Percentiles rank a stretch among this genome's conserved stretches.
These are phyloP conservation scores for Eucalyptus erythrocorys DNA, from an alignment of 345 rosid species.

Conservation along the genomic window DNA sequence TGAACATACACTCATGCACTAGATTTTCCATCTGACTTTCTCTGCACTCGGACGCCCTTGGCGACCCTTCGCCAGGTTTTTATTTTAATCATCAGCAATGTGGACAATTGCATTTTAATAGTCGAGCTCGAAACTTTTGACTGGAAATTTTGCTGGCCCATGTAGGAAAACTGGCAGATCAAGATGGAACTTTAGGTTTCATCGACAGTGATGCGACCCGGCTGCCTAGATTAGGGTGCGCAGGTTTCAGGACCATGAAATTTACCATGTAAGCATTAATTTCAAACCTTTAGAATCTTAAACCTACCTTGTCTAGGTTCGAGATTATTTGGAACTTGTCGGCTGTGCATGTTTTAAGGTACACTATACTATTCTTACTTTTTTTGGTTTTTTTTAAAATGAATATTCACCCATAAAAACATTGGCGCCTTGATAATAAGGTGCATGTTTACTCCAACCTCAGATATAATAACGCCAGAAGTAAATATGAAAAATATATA, in stretches of 20 bases:
- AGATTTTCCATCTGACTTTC: neutral
- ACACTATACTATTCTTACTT: neutral
- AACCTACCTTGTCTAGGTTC: neutral
- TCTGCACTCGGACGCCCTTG: neutral
- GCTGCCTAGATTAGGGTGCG: neutral
- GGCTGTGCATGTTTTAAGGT: neutral
- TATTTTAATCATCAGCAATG: neutral
- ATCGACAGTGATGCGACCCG: neutral
- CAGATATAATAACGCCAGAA: neutral
- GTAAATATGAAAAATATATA: neutral
- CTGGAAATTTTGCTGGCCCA: neutral
- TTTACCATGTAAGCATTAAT: neutral
- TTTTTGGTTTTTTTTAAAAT: rapidly evolving
- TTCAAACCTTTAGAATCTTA: neutral
- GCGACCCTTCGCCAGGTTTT: neutral
- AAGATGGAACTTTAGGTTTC: neutral
- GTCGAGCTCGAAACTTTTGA: neutral
- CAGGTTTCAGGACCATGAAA: neutral
- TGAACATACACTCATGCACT: neutral
- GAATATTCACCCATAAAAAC: neutral
- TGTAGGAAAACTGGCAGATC: neutral
- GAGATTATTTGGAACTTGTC: neutral
- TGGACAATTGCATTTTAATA: neutral
- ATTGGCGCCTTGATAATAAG: neutral
- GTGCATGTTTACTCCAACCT: neutral